These are phyloP conservation scores for Wickerhamiella slavikovae DNA, from an alignment of 805 yeast genomes.

Conservation along the genomic window DNA sequence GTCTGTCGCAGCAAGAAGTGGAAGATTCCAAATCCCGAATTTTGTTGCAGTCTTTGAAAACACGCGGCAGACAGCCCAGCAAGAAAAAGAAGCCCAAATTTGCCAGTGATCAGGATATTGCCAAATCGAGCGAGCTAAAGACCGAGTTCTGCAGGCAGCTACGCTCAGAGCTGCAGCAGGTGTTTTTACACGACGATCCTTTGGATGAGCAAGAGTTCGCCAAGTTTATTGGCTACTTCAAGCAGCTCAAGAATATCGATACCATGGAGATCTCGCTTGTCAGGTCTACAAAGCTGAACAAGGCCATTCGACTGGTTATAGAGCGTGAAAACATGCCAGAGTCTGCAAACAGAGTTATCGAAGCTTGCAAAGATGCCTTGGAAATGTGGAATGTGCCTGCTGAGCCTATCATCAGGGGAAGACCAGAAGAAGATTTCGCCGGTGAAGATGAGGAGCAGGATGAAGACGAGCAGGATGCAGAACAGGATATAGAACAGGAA, in stretches of 20 bases:
- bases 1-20: not conserved
- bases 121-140: conserved; percentile 3
- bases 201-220: conserved; percentile 2
- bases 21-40: not conserved
- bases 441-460: conserved; percentile 8
- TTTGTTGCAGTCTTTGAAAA: conserved; percentile 3
- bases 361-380: conserved; percentile 2
- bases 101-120: conserved; percentile 2
- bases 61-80: conserved; percentile 2
- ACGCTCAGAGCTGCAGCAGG: conserved; percentile 6
- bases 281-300: conserved; percentile 9
- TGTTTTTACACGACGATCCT: conserved; percentile 5
- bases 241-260: conserved; percentile 6
- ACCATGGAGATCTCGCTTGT: conserved; percentile 10
- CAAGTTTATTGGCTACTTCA: conserved; percentile 2
- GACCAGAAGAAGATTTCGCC: conserved; percentile 10
- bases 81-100: not conserved
- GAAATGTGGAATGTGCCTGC: conserved; percentile 8
- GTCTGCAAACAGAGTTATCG: conserved; percentile 2
- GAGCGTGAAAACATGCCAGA: conserved; percentile 1
- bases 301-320: conserved; percentile 6
- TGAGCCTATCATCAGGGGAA: conserved; percentile 12
- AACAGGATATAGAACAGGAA: not conserved
- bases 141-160: conserved; percentile 5
- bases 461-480: not conserved